phyloP scores from a whole-genome alignment of 2,329 filamentous ascomycete species.

The Ceratocystis diversiconidia region DNA sequence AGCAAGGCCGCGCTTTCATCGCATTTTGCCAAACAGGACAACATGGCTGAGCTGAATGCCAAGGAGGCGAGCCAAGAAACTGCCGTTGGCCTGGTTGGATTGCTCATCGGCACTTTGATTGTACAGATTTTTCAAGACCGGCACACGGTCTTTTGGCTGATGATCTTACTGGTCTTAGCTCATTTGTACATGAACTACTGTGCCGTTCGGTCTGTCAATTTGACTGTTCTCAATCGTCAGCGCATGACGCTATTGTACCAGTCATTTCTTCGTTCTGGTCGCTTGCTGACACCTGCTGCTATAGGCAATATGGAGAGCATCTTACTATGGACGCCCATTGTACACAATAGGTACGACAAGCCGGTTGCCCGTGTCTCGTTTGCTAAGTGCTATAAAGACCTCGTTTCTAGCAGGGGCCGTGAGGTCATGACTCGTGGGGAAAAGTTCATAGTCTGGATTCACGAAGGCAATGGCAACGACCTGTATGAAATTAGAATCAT shows the following conservation, averaged over 20 bases:
- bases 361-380: slow-evolving; percentile 28
- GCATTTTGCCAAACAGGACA: slow-evolving; percentile 78
- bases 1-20: slow-evolving; percentile 82
- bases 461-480: slow-evolving; percentile 11
- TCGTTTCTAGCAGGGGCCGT: slow-evolving; percentile 23
- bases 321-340: slow-evolving; percentile 32
- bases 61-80: slow-evolving; percentile 95
- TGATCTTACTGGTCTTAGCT: slow-evolving; percentile 56
- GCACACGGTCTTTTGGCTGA: slow-evolving; percentile 55
- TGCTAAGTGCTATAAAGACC: slow-evolving; percentile 30
- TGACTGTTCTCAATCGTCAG: slow-evolving; percentile 75
- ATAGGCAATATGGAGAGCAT: slow-evolving; percentile 52
- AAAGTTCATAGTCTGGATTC: slow-evolving; percentile 13
- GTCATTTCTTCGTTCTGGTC: slow-evolving; percentile 36
- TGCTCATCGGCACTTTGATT: slow-evolving; percentile 69
- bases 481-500: slow-evolving; percentile 26
- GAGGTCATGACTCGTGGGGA: slow-evolving; percentile 22
- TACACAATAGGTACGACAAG: slow-evolving; percentile 23
- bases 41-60: slow-evolving; percentile 84
- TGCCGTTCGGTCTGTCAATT: slow-evolving; percentile 69
- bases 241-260: slow-evolving; percentile 66
- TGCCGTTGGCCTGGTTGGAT: slow-evolving; percentile 73
- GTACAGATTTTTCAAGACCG: slow-evolving; percentile 62
- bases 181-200: slow-evolving; percentile 78
- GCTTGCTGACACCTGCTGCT: slow-evolving; percentile 48